A percentile compares a stretch with the other conserved stretches of the same genome.
These are phyloP conservation scores for Russula virescens DNA, from an alignment of 768 basidiomycete species.

Conservation along the genomic window DNA sequence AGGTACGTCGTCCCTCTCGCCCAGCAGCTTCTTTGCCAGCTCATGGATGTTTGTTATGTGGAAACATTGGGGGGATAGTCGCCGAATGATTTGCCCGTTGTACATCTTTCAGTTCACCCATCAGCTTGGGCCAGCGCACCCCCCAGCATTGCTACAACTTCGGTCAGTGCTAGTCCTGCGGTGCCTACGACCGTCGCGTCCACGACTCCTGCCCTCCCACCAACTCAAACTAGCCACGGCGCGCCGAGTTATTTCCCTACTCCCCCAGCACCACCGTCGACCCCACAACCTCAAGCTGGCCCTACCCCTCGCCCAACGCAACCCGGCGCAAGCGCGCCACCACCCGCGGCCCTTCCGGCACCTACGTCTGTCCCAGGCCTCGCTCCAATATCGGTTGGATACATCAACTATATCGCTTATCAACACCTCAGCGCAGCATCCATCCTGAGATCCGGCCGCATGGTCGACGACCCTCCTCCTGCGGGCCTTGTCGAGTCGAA, in stretches of 20 bases:
- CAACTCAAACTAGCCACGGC: not conserved
- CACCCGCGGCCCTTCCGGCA: not conserved
- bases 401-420: conserved; percentile 16
- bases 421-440: conserved; percentile 11
- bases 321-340: not conserved
- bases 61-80: conserved; percentile 35
- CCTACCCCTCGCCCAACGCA: not conserved
- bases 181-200: not conserved
- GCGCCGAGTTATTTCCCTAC: not conserved
- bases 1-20: conserved; percentile 40
- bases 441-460: conserved; percentile 25
- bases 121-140: conserved; percentile 64
- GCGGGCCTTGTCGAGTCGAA: conserved; percentile 24
- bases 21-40: not conserved
- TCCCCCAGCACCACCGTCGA: not conserved
- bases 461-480: conserved; percentile 26
- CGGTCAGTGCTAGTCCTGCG: conserved; percentile 17
- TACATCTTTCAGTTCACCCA: conserved; percentile 77
- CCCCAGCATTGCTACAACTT: conserved; percentile 32
- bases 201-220: conserved; percentile 3
- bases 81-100: conserved; percentile 49
- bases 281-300: not conserved
- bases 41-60: not conserved
- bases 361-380: conserved; percentile 16
- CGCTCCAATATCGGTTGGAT: conserved; percentile 17